Evolutionary conservation across 164 flowering plant genomes (phyloP).

Genomic region (Malania oleifera): DNA sequence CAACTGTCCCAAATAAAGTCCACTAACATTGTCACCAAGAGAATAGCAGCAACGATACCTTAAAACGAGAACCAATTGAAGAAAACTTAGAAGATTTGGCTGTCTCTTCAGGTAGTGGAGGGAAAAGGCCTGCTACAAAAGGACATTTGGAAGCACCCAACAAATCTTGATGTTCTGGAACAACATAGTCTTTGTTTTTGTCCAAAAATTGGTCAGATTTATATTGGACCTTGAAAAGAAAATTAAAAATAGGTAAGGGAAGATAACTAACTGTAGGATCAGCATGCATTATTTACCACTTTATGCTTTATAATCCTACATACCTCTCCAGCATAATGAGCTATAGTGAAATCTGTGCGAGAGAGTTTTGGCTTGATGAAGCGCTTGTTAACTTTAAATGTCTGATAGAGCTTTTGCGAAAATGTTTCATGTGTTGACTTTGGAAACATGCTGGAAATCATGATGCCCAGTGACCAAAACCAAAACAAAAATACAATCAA

Average conservation of each 20-base stretch:
- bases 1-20: not conserved
- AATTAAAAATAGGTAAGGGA: not conserved
- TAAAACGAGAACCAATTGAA: conserved; percentile 78
- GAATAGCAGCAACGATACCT: conserved; percentile 32
- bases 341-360: conserved; percentile 61
- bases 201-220: conserved; percentile 75
- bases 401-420: conserved; percentile 66
- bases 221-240: conserved; percentile 47
- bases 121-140: conserved; percentile 73
- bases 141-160: conserved; percentile 60
- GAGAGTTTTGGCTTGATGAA: conserved; percentile 72
- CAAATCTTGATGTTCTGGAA: conserved; percentile 70
- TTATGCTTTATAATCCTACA: not conserved
- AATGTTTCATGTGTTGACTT: conserved; percentile 80
- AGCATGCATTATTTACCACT: not conserved
- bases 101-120: conserved; percentile 58
- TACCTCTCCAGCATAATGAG: conserved; percentile 88
- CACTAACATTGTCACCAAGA: not conserved
- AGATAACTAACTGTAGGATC: not conserved
- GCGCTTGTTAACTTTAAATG: conserved; percentile 63
- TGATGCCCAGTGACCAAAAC: conserved; percentile 1
- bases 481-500: not conserved
- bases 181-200: conserved; percentile 80
- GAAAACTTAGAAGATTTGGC: conserved; percentile 69
- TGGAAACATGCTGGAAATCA: conserved; percentile 67